Percentiles rank a stretch among this genome's conserved stretches.
These are phyloP conservation scores for Suillus variegatus DNA, from an alignment of 768 basidiomycete species.

Conservation along the genomic window DNA sequence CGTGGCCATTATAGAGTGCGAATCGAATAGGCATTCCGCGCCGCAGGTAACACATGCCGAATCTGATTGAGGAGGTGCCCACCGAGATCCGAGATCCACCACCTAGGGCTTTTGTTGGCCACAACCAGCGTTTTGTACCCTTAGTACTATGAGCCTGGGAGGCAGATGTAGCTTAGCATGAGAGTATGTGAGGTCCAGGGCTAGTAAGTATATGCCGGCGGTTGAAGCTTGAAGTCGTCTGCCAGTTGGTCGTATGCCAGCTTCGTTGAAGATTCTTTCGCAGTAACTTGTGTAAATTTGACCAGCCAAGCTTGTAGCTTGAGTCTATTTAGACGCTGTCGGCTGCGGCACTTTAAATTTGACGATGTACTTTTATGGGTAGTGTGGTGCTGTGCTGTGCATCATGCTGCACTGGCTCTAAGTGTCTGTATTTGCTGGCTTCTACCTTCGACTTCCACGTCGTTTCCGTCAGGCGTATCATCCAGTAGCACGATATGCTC, in stretches of 20 bases:
- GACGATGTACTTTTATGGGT: constrained; percentile 2
- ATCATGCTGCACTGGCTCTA: neutral
- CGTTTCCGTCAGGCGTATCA: neutral
- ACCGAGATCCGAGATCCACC: neutral
- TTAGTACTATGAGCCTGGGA: neutral
- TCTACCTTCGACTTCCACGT: neutral
- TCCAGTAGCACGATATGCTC: neutral
- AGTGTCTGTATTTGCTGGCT: neutral
- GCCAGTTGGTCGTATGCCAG: neutral
- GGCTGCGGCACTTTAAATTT: neutral
- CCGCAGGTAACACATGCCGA: neutral
- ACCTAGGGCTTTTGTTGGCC: neutral
- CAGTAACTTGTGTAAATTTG: neutral
- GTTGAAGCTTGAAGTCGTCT: neutral
- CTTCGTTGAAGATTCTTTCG: neutral
- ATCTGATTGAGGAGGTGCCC: neutral
- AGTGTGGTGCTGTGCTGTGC: constrained; percentile 1
- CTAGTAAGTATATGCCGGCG: neutral
- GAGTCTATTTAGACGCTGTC: neutral
- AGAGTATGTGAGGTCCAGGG: neutral
- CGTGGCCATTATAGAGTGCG: neutral
- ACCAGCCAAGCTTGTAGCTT: neutral
- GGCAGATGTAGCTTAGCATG: neutral
- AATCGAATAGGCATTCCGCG: neutral
- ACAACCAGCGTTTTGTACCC: neutral